These are phyloP conservation scores for Orbilia ellipsospora DNA, from an alignment of 2,329 filamentous ascomycete species.

Conservation along the genomic window DNA sequence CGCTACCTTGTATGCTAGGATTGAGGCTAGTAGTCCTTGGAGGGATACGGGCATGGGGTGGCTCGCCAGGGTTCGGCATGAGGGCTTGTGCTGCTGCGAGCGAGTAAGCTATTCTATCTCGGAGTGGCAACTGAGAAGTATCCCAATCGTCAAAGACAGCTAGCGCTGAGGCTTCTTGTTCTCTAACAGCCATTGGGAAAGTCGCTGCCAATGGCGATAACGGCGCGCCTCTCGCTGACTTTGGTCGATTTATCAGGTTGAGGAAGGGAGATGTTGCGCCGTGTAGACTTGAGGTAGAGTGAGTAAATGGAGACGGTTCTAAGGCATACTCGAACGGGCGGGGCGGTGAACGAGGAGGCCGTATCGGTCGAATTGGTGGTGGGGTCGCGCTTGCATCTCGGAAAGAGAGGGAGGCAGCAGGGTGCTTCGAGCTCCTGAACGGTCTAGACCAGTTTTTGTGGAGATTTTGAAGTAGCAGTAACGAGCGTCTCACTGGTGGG, in stretches of 20 bases:
- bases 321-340: conserved; percentile 21
- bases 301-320: conserved; percentile 47
- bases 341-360: conserved; percentile 34
- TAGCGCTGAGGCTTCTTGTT: conserved; percentile 47
- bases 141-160: conserved; percentile 53
- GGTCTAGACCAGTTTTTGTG: conserved; percentile 50
- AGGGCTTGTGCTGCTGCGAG: conserved; percentile 45
- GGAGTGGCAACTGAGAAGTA: conserved; percentile 40
- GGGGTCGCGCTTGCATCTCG: conserved; percentile 17
- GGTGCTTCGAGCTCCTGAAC: conserved; percentile 21
- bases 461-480: conserved; percentile 27
- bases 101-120: conserved; percentile 46
- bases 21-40: conserved; percentile 6
- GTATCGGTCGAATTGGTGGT: conserved; percentile 15
- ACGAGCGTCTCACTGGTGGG: conserved; percentile 15
- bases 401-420: conserved; percentile 4
- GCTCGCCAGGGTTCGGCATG: conserved; percentile 36
- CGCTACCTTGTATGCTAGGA: neutral
- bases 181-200: conserved; percentile 33
- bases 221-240: conserved; percentile 8
- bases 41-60: conserved; percentile 37
- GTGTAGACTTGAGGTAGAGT: conserved; percentile 23
- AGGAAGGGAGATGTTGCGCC: conserved; percentile 37
- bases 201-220: conserved; percentile 16
- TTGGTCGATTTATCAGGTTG: conserved; percentile 48